A percentile compares a stretch with the other conserved stretches of the same genome.
phyloP scores from a whole-genome alignment of 1,284 basidiomycete genomes.

The Neonothopanus nambi region DNA sequence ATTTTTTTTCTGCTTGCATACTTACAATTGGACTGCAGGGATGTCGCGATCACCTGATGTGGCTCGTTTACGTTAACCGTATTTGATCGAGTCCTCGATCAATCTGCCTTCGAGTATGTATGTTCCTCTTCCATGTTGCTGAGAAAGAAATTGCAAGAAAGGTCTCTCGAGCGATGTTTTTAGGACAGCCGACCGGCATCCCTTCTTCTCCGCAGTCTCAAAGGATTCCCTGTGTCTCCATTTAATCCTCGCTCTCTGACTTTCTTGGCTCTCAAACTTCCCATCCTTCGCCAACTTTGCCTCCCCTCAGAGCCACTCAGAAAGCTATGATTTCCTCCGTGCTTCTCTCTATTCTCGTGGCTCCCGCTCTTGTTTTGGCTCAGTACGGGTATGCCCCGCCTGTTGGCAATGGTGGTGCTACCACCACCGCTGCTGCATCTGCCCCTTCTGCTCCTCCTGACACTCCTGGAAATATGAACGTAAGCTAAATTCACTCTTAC shows the following conservation, averaged over 20 bases:
- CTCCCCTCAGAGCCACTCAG: not conserved
- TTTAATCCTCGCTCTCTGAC: not conserved
- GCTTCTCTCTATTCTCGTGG: slow-evolving; percentile 21
- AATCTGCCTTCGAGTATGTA: slow-evolving; percentile 74
- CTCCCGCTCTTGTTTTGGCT: slow-evolving; percentile 37
- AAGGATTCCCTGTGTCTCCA: slow-evolving; percentile 2
- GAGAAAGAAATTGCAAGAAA: slow-evolving; percentile 10
- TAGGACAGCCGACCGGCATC: slow-evolving; percentile 7
- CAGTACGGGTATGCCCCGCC: slow-evolving; percentile 35
- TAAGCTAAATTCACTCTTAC: slow-evolving; percentile 23
- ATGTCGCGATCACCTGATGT: no score
- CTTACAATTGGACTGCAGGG: no score
- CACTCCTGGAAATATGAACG: slow-evolving; percentile 44
- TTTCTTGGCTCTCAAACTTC: not conserved
- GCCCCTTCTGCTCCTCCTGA: slow-evolving; percentile 46
- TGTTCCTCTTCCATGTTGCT: slow-evolving; percentile 31
- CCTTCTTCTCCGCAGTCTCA: slow-evolving; percentile 16
- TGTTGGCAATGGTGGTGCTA: slow-evolving; percentile 23
- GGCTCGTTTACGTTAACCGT: slow-evolving; percentile 24
- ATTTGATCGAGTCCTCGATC: slow-evolving; percentile 76
- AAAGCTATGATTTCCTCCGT: slow-evolving; percentile 25
- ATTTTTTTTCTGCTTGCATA: no score
- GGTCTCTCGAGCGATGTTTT: not conserved
- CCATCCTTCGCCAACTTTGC: no score
- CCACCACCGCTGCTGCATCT: slow-evolving; percentile 29